Base-by-base conservation (phyloP, 805 yeast genomes). In the Torulaspora franciscae region DNA sequence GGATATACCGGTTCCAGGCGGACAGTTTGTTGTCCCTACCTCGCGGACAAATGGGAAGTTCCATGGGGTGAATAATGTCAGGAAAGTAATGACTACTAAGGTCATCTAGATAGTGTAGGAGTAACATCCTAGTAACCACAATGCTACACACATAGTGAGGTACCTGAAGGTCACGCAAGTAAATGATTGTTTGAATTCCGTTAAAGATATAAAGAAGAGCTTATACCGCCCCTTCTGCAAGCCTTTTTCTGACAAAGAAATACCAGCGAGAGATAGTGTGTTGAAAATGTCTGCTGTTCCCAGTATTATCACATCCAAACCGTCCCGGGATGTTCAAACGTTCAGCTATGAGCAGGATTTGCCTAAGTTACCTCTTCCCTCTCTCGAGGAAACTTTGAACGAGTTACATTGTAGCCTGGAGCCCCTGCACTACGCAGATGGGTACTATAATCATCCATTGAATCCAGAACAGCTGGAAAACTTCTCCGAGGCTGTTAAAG, bases 331-430 rank as follows among this genome's bases (percentile, higher is more conserved):
- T 15, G 39, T 23, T 4, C 40, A 32, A 3, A 51, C 54, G 9
- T 47, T 49, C 29, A 37, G 32, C 7, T 35, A 49, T 28, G 68
- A 62, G 40, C 46, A 52, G 2, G 14, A 9, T 1, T 64, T 83
- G 15, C 86, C 88, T 1, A 63, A 61, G 28, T 66, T 84, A 17
- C 89, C 89, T 0, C 76, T 85, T 10, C 91, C 95, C 0, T 64
- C 70, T 9, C 56, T 83, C 4, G 46, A 62, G 1, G 55, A 72
- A 2, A 79, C 89, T 0, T 64, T 79, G 11, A 63, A 62, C 17
- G 83, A 81, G 55, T 62, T 83, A 10, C 64, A 79, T 25, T 65
- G 68, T 4, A 78, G 87, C 0, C 54, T 84, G 27, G 73, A 77
- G 54, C 91, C 91, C 0, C 60, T 85, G 42, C 63, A 81, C 17